A percentile compares a stretch with the other conserved stretches of the same genome.
Evolutionary conservation across 2,329 filamentous ascomycete species (phyloP).

Genomic region (Rutstroemia sp.): DNA sequence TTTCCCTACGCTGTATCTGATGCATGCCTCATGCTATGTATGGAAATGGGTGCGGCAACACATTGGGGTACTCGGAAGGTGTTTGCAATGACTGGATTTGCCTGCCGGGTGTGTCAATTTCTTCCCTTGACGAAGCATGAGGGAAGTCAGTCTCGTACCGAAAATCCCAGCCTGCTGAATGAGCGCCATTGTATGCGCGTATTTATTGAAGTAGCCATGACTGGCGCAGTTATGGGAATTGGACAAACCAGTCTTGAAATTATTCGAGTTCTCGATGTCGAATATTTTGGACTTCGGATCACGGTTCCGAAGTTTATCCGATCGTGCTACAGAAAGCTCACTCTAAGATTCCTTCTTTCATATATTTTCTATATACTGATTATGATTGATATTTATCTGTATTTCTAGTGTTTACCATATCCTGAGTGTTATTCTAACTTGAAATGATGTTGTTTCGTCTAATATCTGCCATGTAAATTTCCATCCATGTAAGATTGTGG

Average conservation of each 20-base stretch:
- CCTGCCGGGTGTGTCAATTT: slow-evolving; percentile 10
- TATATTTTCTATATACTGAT: no score
- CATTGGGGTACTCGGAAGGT: slow-evolving; percentile 1
- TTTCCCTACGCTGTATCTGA: slow-evolving; percentile 1
- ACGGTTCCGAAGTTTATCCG: background rate
- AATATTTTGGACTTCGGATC: slow-evolving; percentile 5
- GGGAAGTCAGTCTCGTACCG: slow-evolving; percentile 7
- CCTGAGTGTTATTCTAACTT: no score
- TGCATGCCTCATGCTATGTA: background rate
- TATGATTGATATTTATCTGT: no score
- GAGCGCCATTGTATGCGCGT: slow-evolving; percentile 22
- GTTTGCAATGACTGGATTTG: slow-evolving; percentile 12
- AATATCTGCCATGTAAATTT: background rate
- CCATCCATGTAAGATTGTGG: no score
- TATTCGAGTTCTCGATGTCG: slow-evolving; percentile 1
- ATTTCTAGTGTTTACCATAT: no score
- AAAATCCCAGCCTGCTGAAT: slow-evolving; percentile 11
- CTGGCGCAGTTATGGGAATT: slow-evolving; percentile 5
- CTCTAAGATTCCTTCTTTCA: no score
- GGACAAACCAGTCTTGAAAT: background rate
- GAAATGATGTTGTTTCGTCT: background rate
- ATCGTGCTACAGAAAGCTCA: no score
- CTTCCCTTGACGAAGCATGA: background rate
- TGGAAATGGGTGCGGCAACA: background rate
- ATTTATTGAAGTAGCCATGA: slow-evolving; percentile 21